Evolutionary conservation across 768 basidiomycete genomes (phyloP), one percentile per base, ranked within the genome.

Genomic region (Lactifluus volemus): DNA sequence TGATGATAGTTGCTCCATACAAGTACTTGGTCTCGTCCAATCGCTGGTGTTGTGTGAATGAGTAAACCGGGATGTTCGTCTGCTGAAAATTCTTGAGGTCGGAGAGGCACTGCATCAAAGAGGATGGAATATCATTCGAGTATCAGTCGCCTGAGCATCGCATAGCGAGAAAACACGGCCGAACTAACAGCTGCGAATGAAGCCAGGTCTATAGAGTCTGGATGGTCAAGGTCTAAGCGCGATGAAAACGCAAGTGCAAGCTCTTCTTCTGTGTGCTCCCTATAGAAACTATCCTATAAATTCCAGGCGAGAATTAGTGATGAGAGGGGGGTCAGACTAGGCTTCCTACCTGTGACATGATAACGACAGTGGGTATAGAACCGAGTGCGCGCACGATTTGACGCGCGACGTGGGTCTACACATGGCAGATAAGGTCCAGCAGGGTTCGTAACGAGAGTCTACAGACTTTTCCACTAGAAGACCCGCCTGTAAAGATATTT

Each of bases 1-100:
- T 94, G 68, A 97, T 91, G 52, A 98, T 88, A 17, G 89, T 85
- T 12, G 94, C 93, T 4, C 94, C 94, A 70, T 98, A 98, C 2
- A 96, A 76, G 73, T 97, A 95, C 70, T 92, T 89, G 32, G 80
- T 85, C 66, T 92, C 87, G 14, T 81, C 74, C 30, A 87, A 70
- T 60, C 92, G 78, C 70, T 97, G 93, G 73, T 99, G 97, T 64
- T 89, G 79, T 29, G 83, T 78, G 73, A 99, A 99, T 0, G 93
- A 96, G 72, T 99, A 99, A 7, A 96, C 83, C 0, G 97, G 96
- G 61, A 98, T 92, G 73, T 96, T 89, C 0, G 85, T 82, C 69
- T 84, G 93, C 71, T 76, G 84, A 70, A 92, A 90, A 5, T 83
- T 77, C 71, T 94, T 97, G 63, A 99, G 75, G 67, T 97, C 92